These are phyloP conservation scores for Dittrichia graveolens DNA, from an alignment of 129 eudicot species.

Conservation along the genomic window DNA sequence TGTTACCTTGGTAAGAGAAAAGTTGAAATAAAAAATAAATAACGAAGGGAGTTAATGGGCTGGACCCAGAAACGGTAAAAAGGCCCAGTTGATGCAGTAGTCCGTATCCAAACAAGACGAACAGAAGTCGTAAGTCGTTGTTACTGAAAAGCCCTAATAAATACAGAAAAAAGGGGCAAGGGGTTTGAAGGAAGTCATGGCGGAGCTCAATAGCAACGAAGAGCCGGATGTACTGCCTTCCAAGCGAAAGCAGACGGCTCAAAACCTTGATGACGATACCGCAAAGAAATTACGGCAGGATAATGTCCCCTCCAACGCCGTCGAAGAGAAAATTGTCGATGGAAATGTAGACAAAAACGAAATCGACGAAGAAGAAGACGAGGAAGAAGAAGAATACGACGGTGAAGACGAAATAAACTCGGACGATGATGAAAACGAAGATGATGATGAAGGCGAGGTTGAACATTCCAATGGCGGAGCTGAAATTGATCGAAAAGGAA, in stretches of 20 bases:
- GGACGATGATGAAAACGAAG: conserved; percentile 40
- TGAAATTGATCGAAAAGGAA: conserved; percentile 60
- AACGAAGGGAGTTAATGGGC: not conserved
- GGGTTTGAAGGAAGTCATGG: conserved; percentile 42
- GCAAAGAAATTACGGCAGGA: conserved; percentile 49
- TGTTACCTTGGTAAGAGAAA: too few relatives aligned
- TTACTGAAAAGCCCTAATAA: conserved; percentile 33
- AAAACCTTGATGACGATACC: conserved; percentile 13
- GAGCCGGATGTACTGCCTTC: conserved; percentile 46
- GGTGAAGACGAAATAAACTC: conserved; percentile 15
- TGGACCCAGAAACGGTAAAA: not conserved
- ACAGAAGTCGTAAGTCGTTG: not conserved
- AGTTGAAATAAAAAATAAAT: too few relatives aligned
- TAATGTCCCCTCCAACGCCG: conserved; percentile 18
- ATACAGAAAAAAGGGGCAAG: not conserved
- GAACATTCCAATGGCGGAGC: conserved; percentile 39
- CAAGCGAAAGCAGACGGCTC: conserved; percentile 42
- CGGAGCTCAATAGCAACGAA: conserved; percentile 47
- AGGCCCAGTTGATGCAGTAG: not conserved
- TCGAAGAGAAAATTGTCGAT: conserved; percentile 12
- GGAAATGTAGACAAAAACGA: conserved; percentile 25
- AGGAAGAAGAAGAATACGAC: conserved; percentile 36
- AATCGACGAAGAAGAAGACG: conserved; percentile 35
- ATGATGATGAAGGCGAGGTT: conserved; percentile 33
- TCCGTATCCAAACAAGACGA: not conserved